Evolutionary conservation across 768 basidiomycete genomes (phyloP).

Genomic region (Termitomyces sp.): DNA sequence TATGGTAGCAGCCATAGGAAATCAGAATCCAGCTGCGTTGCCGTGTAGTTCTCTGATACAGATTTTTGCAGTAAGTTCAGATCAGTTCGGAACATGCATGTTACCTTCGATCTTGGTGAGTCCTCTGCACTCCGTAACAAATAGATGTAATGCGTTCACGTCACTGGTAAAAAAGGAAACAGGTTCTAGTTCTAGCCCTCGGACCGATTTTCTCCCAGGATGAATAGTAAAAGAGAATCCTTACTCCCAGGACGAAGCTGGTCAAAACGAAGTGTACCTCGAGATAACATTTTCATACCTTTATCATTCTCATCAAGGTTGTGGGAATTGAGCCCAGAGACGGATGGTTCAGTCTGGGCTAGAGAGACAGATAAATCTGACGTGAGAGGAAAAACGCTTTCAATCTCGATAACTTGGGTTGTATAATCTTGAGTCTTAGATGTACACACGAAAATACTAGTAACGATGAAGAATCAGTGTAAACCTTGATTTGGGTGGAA

Average conservation of each 20-base stretch:
- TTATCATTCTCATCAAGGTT: conserved; percentile 1
- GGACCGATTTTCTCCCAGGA: conserved; percentile 30
- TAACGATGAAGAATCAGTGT: not conserved
- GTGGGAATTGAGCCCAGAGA: conserved; percentile 25
- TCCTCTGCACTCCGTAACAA: conserved; percentile 53
- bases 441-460: conserved; percentile 46
- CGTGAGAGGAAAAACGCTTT: conserved; percentile 53
- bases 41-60: conserved; percentile 15
- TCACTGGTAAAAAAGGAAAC: conserved; percentile 43
- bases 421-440: conserved; percentile 22
- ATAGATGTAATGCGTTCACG: conserved; percentile 35
- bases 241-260: conserved; percentile 16
- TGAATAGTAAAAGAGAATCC: conserved; percentile 52
- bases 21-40: conserved; percentile 25
- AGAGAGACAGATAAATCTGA: conserved; percentile 48
- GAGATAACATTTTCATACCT: not conserved
- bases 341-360: conserved; percentile 43
- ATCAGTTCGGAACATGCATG: conserved; percentile 10
- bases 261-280: not conserved
- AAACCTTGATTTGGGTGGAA: not conserved
- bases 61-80: conserved; percentile 7
- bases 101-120: conserved; percentile 46
- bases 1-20: conserved; percentile 46
- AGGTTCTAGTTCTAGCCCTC: conserved; percentile 18
- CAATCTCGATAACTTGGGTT: conserved; percentile 33